Evolutionary conservation across 1,139 yeast genomes (phyloP), one percentile per base, ranked within the genome.

Genomic region (Zygoascus sp.): DNA sequence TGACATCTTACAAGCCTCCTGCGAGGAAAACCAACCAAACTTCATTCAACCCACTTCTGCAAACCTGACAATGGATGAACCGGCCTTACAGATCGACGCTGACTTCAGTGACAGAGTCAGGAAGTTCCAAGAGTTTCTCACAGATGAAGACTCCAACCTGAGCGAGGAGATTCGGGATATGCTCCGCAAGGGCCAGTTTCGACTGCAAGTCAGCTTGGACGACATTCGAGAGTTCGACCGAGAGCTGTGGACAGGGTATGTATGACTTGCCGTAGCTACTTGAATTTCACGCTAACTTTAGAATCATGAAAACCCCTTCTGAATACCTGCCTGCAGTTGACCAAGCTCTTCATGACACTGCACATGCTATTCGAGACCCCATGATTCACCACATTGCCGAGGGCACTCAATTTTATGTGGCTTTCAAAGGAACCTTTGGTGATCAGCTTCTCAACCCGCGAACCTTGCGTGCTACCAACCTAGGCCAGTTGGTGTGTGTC

Each of bases 361-460:
- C 89, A 74, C 72, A 56, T 63, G 80, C 53, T 66, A 72, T 65
- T 21, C 58, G 68, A 25, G 70, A 69, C 45, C 65, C 65, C 5
- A 66, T 72, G 41, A 53, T 59, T 2, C 68, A 65, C 47, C 73
- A 74, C 22, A 68, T 82, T 40, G 81, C 76, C 50, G 80, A 79
- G 44, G 38, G 36, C 17, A 77, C 79, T 55, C 80, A 76, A 51
- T 87, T 84, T 62, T 83, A 84, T 59, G 69, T 92, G 13, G 84
- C 94, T 0, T 89, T 92, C 67, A 80, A 79, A 58, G 99, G 99
- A 42, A 82, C 97, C 0, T 89, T 92, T 65, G 98, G 98, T 47
- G 80, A 81, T 50, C 90, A 89, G 61, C 77, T 84, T 48, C 81
- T 90, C 27, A 84, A 90, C 17, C 97, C 99, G 22, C 77, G 98